These are phyloP conservation scores for Venturiaceae sp. DNA, from an alignment of 2,329 filamentous ascomycete genomes.

Conservation along the genomic window DNA sequence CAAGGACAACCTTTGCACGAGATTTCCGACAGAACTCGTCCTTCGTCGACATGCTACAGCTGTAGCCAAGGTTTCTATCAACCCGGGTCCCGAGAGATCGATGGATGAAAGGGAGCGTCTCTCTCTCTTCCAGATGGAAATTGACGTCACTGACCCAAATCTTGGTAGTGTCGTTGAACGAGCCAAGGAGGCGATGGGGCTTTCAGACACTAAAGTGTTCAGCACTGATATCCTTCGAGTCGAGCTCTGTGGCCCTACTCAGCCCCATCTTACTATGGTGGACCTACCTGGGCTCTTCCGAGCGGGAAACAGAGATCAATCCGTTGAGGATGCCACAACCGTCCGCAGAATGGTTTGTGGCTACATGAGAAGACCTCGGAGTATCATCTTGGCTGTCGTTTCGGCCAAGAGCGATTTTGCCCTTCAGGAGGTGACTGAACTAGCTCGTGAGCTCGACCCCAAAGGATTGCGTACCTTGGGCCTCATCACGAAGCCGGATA, in stretches of 20 bases:
- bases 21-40: conserved; percentile 49
- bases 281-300: conserved; percentile 30
- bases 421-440: conserved; percentile 24
- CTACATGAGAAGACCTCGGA: conserved; percentile 49
- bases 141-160: not conserved
- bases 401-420: conserved; percentile 33
- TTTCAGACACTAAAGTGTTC: conserved; percentile 9
- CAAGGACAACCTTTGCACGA: conserved; percentile 46
- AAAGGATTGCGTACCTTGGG: conserved; percentile 27
- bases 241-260: conserved; percentile 19
- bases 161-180: not conserved
- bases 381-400: conserved; percentile 49
- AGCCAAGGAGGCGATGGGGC: conserved; percentile 14
- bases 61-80: conserved; percentile 19
- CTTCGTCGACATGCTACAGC: too few species aligned
- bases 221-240: conserved; percentile 17
- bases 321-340: conserved; percentile 20
- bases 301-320: conserved; percentile 20
- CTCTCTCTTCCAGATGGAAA: too few species aligned
- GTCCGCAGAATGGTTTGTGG: conserved; percentile 27
- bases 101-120: not conserved
- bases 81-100: not conserved
- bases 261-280: conserved; percentile 40
- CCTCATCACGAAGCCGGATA: conserved; percentile 35
- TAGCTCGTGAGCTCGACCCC: conserved; percentile 19